phyloP scores from a whole-genome alignment of 495 filamentous ascomycete species.

The Aspergillus incahuasiensis region DNA sequence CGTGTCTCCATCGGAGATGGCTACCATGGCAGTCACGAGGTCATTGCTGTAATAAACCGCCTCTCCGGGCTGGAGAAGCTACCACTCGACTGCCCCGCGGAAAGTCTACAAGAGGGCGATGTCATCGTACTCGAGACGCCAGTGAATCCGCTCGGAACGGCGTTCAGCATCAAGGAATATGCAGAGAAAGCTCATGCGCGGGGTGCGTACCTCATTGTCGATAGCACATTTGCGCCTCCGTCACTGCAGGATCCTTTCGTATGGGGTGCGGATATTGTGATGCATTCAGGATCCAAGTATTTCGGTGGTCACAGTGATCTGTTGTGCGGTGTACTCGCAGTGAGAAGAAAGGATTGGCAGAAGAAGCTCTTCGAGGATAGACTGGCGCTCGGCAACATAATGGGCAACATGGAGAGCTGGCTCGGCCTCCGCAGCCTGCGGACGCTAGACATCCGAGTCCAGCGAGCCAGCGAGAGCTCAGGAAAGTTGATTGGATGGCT shows the following conservation, averaged over 20 bases:
- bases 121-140: conserved; percentile 90
- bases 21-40: conserved; percentile 91
- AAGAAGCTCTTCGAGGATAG: conserved; percentile 58
- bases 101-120: conserved; percentile 64
- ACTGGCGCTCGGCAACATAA: conserved; percentile 69
- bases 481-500: conserved; percentile 68
- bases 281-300: conserved; percentile 95
- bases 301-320: conserved; percentile 91
- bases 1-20: conserved; percentile 72
- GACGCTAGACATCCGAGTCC: conserved; percentile 79
- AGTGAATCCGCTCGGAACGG: conserved; percentile 80
- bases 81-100: conserved; percentile 52
- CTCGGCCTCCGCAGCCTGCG: conserved; percentile 78
- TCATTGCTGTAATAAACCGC: conserved; percentile 63
- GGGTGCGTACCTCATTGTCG: conserved; percentile 76
- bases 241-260: conserved; percentile 79
- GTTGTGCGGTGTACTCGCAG: conserved; percentile 76
- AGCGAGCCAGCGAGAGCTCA: conserved; percentile 65
- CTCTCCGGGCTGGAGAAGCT: conserved; percentile 67
- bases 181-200: conserved; percentile 64
- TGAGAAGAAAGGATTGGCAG: conserved; percentile 54
- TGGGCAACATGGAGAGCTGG: conserved; percentile 92
- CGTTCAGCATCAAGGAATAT: conserved; percentile 63
- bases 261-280: conserved; percentile 74
- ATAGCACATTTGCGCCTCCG: conserved; percentile 89